Percentiles rank a stretch among this genome's conserved stretches.
Evolutionary conservation across 768 basidiomycete species (phyloP).

Genomic region (Suillus brevipes): DNA sequence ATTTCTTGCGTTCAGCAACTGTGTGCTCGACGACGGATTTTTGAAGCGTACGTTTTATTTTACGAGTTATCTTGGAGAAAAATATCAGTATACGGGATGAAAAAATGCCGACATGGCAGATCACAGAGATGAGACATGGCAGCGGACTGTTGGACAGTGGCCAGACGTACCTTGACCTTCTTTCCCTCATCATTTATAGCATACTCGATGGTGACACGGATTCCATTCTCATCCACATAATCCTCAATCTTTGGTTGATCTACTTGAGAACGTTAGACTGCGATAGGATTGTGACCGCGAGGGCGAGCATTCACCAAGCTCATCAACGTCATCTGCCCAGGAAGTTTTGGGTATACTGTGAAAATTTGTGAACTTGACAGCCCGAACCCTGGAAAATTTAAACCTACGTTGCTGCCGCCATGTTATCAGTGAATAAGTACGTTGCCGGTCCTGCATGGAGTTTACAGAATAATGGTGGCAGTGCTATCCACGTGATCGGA

Average conservation of each 20-base stretch:
- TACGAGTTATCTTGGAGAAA: conserved; percentile 69
- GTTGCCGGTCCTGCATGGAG: neutral
- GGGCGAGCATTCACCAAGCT: conserved; percentile 48
- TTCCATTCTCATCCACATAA: conserved; percentile 81
- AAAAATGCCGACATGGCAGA: neutral
- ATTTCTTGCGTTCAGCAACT: conserved; percentile 91
- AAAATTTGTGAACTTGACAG: neutral
- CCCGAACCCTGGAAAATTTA: neutral
- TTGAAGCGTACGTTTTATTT: conserved; percentile 82
- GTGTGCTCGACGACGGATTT: conserved; percentile 92
- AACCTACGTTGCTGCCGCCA: conserved; percentile 5
- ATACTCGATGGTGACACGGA: conserved; percentile 84
- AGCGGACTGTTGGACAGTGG: neutral
- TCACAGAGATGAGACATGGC: neutral
- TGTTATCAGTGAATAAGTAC: conserved; percentile 2
- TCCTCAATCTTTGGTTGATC: conserved; percentile 64
- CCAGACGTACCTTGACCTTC: conserved; percentile 79
- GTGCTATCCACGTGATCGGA: neutral
- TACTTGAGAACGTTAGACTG: conserved; percentile 16
- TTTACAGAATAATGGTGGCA: conserved; percentile 1
- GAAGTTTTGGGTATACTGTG: conserved; percentile 55
- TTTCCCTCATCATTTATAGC: conserved; percentile 88
- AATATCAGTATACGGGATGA: neutral
- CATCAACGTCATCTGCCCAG: conserved; percentile 89
- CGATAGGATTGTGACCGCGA: conserved; percentile 4